Base-by-base conservation (phyloP, 1,139 yeast species). In the Blastobotrys serpentis region DNA sequence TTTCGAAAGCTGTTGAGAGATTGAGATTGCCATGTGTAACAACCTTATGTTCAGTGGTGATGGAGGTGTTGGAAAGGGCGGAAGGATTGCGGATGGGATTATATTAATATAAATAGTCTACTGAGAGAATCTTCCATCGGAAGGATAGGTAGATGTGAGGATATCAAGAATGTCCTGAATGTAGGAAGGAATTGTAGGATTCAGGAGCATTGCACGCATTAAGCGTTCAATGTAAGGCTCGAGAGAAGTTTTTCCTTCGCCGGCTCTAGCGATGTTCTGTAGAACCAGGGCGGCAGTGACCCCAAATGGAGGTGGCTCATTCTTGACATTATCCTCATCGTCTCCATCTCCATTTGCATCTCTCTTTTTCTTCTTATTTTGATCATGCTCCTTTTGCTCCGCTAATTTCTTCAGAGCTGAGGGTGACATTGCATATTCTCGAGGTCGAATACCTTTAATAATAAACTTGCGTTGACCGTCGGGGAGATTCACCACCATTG, bases 391-490 rank as follows among this genome's bases (percentile, higher is more conserved):
- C 45, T 34, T 51, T 29, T 33, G 48, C 38, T 33, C 47, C 18
- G 39, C 36, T 2, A 51, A 54, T 2, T 52, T 52, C 25, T 52
- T 54, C 32, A 56, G 53, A 21, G 52, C 55, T 4, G 66, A 56
- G 1, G 73, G 70, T 36, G 74, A 71, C 25, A 81, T 72, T 1
- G 84, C 72, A 25, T 61, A 67, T 33, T 69, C 69, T 54, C 90
- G 73, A 19, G 90, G 89, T 56, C 80, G 80, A 48, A 92, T 87
- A 7, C 98, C 98, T 68, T 86, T 86, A 60, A 92, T 90, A 44
- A 92, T 88, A 62, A 92, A 92, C 65, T 84, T 84, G 61, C 87
- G 83, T 57, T 79, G 78, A 6, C 83, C 84, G 29, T 77, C 78
- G 1, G 77, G 74, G 11, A 61, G 54, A 29, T 73, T 66, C 51